These are phyloP conservation scores for Ophiosphaerella narmari DNA, from an alignment of 2,329 filamentous ascomycete species.

Conservation along the genomic window DNA sequence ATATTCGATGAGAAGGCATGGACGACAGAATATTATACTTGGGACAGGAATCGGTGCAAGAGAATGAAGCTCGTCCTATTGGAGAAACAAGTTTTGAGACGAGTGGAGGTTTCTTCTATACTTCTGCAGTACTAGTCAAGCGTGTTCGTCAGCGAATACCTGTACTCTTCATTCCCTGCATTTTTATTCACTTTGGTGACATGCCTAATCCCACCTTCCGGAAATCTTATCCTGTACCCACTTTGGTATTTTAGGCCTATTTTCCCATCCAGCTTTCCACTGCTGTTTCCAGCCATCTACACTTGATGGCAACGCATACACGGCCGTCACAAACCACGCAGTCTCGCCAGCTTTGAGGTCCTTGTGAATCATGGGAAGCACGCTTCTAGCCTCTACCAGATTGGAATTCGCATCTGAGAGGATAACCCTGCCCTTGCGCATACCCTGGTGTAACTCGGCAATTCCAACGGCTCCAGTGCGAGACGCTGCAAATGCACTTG, in stretches of 20 bases:
- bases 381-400: slow-evolving; percentile 71
- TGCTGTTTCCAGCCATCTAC: slow-evolving; percentile 53
- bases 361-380: slow-evolving; percentile 71
- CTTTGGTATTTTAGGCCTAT: slow-evolving; percentile 60
- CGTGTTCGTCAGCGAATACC: not conserved
- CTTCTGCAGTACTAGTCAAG: not conserved
- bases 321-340: slow-evolving; percentile 70
- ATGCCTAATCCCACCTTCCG: slow-evolving; percentile 23
- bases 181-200: not conserved
- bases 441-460: slow-evolving; percentile 47
- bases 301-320: slow-evolving; percentile 70
- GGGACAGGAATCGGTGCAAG: slow-evolving; percentile 5
- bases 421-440: slow-evolving; percentile 66
- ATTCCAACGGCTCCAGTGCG: slow-evolving; percentile 58
- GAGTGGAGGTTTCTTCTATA: too few species aligned
- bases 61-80: not conserved
- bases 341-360: slow-evolving; percentile 62
- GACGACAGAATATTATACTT: too few species aligned
- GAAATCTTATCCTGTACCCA: slow-evolving; percentile 64
- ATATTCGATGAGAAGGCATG: too few species aligned
- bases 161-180: slow-evolving; percentile 1
- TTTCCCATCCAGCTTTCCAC: slow-evolving; percentile 60
- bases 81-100: too few species aligned
- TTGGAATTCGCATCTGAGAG: slow-evolving; percentile 82
- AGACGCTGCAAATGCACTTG: slow-evolving; percentile 52